These are phyloP conservation scores for Annulohypoxylon bovei DNA, from an alignment of 495 filamentous ascomycete species.

Conservation along the genomic window DNA sequence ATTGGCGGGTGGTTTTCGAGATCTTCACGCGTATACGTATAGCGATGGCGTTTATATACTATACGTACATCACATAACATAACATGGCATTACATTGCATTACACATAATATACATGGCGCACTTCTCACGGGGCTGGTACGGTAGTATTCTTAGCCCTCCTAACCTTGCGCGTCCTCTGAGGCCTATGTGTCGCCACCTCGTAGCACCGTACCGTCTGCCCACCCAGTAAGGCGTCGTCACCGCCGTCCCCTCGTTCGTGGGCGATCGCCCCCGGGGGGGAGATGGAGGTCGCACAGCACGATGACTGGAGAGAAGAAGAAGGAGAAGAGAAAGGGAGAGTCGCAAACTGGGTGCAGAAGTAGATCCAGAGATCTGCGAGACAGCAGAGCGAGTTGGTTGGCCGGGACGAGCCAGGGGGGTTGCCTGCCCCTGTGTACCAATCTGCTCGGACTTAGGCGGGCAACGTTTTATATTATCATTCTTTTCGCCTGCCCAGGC, in stretches of 20 bases:
- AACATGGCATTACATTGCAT: too few species aligned
- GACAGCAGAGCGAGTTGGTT: slow-evolving; percentile 10
- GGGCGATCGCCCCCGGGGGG: slow-evolving; percentile 1
- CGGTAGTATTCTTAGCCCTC: background rate
- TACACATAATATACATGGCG: background rate
- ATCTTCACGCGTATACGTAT: background rate
- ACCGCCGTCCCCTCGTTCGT: background rate
- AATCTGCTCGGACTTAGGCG: slow-evolving; percentile 32
- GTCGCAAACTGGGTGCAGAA: slow-evolving; percentile 16
- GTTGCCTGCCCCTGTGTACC: slow-evolving; percentile 22
- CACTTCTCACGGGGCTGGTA: background rate
- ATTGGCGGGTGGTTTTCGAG: too few species aligned
- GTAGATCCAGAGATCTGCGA: slow-evolving; percentile 26
- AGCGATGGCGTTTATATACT: background rate
- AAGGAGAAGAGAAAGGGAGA: too few species aligned
- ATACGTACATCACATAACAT: too few species aligned
- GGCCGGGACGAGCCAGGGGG: slow-evolving; percentile 4
- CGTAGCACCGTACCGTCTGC: background rate
- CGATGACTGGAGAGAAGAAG: slow-evolving; percentile 8
- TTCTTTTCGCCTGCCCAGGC: slow-evolving; percentile 8
- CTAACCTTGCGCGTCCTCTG: background rate
- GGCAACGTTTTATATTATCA: slow-evolving; percentile 33
- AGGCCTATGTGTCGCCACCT: background rate
- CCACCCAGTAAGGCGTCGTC: background rate
- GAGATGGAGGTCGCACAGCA: background rate